Percentiles rank a stretch among this genome's conserved stretches.
phyloP scores from a whole-genome alignment of 805 yeast genomes.

The Lachancea nothofagi region DNA sequence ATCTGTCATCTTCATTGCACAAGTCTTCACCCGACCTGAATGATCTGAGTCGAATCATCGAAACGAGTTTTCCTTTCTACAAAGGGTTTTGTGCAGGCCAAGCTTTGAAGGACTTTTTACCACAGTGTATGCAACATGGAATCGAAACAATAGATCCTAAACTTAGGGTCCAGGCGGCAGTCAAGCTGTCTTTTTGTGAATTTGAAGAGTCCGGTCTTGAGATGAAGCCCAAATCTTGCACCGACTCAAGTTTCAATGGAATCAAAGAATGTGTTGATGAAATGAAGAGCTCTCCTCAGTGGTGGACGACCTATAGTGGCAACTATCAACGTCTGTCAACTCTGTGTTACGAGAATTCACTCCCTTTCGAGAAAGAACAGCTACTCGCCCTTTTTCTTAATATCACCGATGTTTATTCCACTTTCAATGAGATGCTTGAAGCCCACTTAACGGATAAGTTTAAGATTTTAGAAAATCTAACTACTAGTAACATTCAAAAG shows the following conservation, averaged over 20 bases:
- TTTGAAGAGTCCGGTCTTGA: slow-evolving; percentile 42
- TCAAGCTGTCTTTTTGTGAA: slow-evolving; percentile 49
- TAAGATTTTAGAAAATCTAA: not conserved
- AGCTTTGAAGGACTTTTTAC: slow-evolving; percentile 38
- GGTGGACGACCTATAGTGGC: slow-evolving; percentile 74
- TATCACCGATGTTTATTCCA: slow-evolving; percentile 37
- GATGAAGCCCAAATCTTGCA: slow-evolving; percentile 23
- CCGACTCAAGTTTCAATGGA: slow-evolving; percentile 7
- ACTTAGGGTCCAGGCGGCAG: slow-evolving; percentile 37
- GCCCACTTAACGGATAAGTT: slow-evolving; percentile 2
- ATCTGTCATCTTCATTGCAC: not conserved
- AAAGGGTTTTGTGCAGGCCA: slow-evolving; percentile 34
- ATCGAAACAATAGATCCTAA: slow-evolving; percentile 36
- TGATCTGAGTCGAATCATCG: slow-evolving; percentile 11
- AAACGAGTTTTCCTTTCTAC: slow-evolving; percentile 22
- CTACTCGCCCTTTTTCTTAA: slow-evolving; percentile 42
- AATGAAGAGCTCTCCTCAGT: slow-evolving; percentile 44
- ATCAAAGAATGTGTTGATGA: slow-evolving; percentile 35
- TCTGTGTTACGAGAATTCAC: slow-evolving; percentile 47
- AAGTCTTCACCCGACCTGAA: not conserved
- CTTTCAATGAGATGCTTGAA: slow-evolving; percentile 12
- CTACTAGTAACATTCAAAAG: slow-evolving; percentile 1
- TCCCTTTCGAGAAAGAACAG: slow-evolving; percentile 49
- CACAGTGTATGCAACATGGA: slow-evolving; percentile 38
- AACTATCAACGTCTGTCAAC: slow-evolving; percentile 50